A percentile compares a stretch with the other conserved stretches of the same genome.
Conservation (phyloP, 805 yeast species). For the Sugiyamaella boreocaroliniensis region DNA sequence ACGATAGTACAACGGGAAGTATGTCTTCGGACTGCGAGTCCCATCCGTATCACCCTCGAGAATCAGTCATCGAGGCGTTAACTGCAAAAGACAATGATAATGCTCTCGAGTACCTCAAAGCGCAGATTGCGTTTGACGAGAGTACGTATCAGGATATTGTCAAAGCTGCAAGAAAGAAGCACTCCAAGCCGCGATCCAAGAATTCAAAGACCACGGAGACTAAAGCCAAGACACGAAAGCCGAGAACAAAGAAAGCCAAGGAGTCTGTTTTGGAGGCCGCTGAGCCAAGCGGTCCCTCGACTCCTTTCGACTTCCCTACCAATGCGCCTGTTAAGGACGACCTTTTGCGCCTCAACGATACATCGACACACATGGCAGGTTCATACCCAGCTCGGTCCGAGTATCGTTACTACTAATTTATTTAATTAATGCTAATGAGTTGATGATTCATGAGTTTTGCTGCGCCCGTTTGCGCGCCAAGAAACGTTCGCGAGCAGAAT, state of each 20-base stretch:
- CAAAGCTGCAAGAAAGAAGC: conserved; percentile 1
- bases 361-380: background rate
- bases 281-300: background rate
- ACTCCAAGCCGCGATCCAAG: background rate
- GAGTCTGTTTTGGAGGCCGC: too few relatives aligned
- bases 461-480: conserved; percentile 21
- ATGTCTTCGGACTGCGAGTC: background rate
- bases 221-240: background rate
- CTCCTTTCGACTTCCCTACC: background rate
- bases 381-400: background rate
- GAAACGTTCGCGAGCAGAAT: conserved; percentile 24
- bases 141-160: conserved; percentile 6
- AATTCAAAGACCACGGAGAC: background rate
- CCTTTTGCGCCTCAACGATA: background rate
- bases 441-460: conserved; percentile 1
- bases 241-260: background rate
- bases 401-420: conserved; percentile 1
- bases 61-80: conserved; percentile 7
- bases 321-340: background rate
- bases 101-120: conserved; percentile 10
- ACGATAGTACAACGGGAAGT: too few relatives aligned
- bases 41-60: conserved; percentile 6
- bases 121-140: conserved; percentile 12
- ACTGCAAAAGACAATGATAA: conserved; percentile 1
- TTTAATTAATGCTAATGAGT: conserved; percentile 1